phyloP scores from a whole-genome alignment of 108 stramenopile species.

The Cyclotella sp. region DNA sequence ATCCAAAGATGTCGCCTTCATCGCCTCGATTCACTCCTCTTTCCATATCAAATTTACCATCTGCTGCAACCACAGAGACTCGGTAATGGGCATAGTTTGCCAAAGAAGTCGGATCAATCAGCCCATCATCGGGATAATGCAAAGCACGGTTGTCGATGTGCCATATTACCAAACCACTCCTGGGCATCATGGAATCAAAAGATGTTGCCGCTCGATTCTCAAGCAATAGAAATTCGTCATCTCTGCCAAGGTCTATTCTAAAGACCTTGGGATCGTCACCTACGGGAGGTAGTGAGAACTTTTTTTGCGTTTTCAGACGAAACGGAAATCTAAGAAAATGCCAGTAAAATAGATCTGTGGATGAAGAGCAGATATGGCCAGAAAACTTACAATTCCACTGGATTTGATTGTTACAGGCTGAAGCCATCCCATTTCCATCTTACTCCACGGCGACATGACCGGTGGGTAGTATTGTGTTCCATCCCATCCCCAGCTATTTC shows the following conservation, averaged over 20 bases:
- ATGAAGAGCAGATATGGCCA: neutral
- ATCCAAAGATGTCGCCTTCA: conserved; percentile 22
- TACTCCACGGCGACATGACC: conserved; percentile 28
- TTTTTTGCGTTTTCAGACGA: neutral
- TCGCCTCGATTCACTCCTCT: conserved; percentile 32
- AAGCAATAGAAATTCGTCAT: conserved; percentile 33
- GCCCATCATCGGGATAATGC: conserved; percentile 10
- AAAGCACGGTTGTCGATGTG: conserved; percentile 25
- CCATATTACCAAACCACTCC: conserved; percentile 31
- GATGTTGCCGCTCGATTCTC: conserved; percentile 25
- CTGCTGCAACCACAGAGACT: conserved; percentile 29
- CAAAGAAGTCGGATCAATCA: neutral
- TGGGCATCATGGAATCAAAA: conserved; percentile 18
- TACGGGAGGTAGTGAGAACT: conserved; percentile 21
- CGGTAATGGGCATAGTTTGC: conserved; percentile 23
- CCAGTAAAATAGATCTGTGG: neutral
- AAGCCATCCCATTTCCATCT: conserved; percentile 35
- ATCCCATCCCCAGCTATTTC: conserved; percentile 16
- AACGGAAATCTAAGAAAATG: neutral
- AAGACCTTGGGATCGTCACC: conserved; percentile 23
- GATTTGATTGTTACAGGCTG: conserved; percentile 11
- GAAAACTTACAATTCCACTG: neutral
- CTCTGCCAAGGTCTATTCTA: conserved; percentile 11
- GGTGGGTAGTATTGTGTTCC: conserved; percentile 24
- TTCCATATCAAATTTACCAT: conserved; percentile 30